phyloP scores from a whole-genome alignment of 768 basidiomycete species.

The Mycena kentingensis region DNA sequence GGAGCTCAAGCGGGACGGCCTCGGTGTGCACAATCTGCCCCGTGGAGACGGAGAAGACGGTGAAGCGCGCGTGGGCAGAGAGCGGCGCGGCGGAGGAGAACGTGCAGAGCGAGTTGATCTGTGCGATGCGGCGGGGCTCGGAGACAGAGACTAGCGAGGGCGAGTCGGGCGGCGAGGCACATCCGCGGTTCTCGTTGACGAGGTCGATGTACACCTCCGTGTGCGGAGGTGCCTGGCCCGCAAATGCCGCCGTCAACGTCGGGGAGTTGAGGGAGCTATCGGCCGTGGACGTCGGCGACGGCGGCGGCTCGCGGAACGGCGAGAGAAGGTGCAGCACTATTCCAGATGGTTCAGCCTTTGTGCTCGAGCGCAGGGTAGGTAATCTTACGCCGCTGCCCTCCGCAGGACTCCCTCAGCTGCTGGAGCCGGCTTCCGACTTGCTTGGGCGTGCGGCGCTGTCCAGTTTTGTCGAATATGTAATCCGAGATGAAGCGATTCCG shows the following conservation, averaged over 20 bases:
- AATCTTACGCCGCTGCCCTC: conserved; percentile 66
- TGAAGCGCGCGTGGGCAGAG: conserved; percentile 56
- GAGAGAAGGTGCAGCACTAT: conserved; percentile 49
- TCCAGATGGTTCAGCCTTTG: conserved; percentile 5
- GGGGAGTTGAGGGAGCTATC: conserved; percentile 10
- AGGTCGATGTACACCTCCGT: conserved; percentile 53
- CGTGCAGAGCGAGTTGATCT: conserved; percentile 69
- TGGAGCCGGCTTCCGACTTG: conserved; percentile 82
- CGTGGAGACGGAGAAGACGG: conserved; percentile 44
- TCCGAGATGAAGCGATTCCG: conserved; percentile 66
- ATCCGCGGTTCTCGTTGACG: conserved; percentile 31
- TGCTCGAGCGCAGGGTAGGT: conserved; percentile 1
- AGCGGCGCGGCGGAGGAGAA: conserved; percentile 54
- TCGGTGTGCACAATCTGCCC: conserved; percentile 57
- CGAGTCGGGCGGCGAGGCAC: conserved; percentile 3
- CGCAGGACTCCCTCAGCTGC: conserved; percentile 72
- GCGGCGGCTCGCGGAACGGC: conserved; percentile 33
- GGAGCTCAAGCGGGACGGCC: conserved; percentile 38
- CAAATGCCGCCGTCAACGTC: conserved; percentile 18
- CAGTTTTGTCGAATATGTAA: conserved; percentile 60
- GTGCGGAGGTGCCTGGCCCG: conserved; percentile 22
- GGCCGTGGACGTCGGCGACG: conserved; percentile 12
- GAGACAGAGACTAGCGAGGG: conserved; percentile 8
- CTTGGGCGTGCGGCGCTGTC: conserved; percentile 70
- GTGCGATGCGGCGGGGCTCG: conserved; percentile 51